Evolutionary conservation across 1,139 yeast genomes (phyloP), one percentile per base, ranked within the genome.

Genomic region (Sporopachydermia cereana): DNA sequence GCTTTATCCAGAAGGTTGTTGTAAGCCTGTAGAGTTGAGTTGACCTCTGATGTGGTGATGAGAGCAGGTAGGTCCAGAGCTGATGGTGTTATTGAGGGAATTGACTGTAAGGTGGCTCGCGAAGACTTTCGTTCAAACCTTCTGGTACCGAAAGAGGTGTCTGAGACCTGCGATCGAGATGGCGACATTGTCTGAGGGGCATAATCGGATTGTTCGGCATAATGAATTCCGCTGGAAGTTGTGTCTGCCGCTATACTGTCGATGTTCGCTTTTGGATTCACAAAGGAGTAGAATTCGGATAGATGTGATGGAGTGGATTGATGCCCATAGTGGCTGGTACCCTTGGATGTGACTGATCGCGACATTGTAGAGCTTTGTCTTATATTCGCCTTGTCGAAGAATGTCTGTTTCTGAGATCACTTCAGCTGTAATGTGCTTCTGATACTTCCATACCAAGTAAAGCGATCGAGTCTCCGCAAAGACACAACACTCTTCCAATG

Each of bases 31-130:
- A 72, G 57, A 0, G 80, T 74, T 22, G 66, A 62, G 3, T 66
- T 63, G 45, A 81, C 72, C 53, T 82, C 89, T 29, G 68, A 68
- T 31, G 75, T 67, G 0, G 85, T 77, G 12, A 81, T 67, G 17
- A 81, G 62, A 39, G 75, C 73, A 9, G 80, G 79, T 47, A 80
- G 63, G 52, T 79, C 85, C 44, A 74, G 55, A 3, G 73, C 72
- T 1, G 79, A 73, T 2, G 79, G 77, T 1, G 71, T 56, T 47
- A 69, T 66, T 2, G 75, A 69, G 0, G 71, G 50, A 43, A 50
- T 53, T 58, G 63, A 68, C 59, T 44, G 66, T 61, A 54, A 51
- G 49, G 55, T 54, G 29, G 59, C 45, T 34, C 34, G 41, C 36
- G 36, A 42, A 24, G 51, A 44, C 31, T 41, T 30, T 29, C 31